Conservation (phyloP, 2,329 filamentous ascomycete species). For the Clarireedia homoeocarpa region DNA sequence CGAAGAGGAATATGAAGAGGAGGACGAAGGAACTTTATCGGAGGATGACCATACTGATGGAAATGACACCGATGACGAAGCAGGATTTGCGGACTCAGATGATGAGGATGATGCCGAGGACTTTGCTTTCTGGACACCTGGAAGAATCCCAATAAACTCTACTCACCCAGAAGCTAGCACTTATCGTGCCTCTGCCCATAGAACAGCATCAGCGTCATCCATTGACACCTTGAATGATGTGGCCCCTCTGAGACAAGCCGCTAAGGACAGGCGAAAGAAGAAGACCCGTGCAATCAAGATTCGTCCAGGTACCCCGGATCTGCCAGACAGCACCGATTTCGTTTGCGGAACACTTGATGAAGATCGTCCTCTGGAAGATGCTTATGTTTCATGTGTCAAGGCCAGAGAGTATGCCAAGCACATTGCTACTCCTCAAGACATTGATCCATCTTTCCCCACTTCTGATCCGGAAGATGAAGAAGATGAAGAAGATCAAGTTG, state of each 20-base stretch:
- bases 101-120: constrained; percentile 58
- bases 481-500: constrained; percentile 68
- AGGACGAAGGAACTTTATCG: constrained; percentile 32
- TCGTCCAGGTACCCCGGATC: constrained; percentile 65
- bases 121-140: constrained; percentile 54
- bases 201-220: constrained; percentile 53
- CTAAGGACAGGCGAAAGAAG: constrained; percentile 10
- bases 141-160: constrained; percentile 26
- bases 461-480: constrained; percentile 86
- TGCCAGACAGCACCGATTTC: constrained; percentile 96
- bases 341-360: constrained; percentile 98
- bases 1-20: constrained; percentile 51
- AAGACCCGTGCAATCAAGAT: constrained; percentile 40
- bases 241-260: constrained; percentile 18
- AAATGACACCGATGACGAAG: constrained; percentile 60
- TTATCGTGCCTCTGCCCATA: constrained; percentile 25
- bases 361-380: constrained; percentile 87
- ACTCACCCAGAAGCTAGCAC: constrained; percentile 16
- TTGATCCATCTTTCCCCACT: constrained; percentile 93
- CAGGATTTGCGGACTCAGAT: constrained; percentile 62
- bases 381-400: constrained; percentile 79
- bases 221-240: constrained; percentile 38
- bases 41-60: constrained; percentile 46
- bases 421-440: constrained; percentile 83
- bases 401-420: constrained; percentile 76